Evolutionary conservation across 2,329 filamentous ascomycete genomes (phyloP).

Genomic region (Colletotrichum graminicola): DNA sequence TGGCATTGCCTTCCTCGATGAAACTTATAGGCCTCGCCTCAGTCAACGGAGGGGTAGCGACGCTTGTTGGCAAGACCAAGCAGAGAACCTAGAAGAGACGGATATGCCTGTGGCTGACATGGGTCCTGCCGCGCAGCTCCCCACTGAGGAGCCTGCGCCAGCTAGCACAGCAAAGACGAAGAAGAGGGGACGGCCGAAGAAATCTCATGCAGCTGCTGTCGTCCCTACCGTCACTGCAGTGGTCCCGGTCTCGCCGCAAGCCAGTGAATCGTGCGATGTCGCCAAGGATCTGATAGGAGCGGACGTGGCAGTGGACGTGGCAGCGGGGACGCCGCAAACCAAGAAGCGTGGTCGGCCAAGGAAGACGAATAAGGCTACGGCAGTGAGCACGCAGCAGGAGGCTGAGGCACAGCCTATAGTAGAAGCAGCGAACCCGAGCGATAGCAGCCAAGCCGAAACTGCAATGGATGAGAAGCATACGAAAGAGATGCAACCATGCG

Average conservation of each 20-base stretch:
- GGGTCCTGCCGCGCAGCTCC: slow-evolving; percentile 1
- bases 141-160: neutral
- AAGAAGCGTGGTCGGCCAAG: slow-evolving; percentile 55
- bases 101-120: slow-evolving; percentile 20
- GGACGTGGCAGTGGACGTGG: slow-evolving; percentile 19
- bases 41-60: slow-evolving; percentile 40
- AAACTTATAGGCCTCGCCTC: slow-evolving; percentile 28
- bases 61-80: slow-evolving; percentile 33
- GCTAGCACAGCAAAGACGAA: slow-evolving; percentile 13
- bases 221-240: neutral
- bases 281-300: slow-evolving; percentile 3
- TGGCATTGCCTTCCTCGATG: slow-evolving; percentile 19
- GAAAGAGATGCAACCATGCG: neutral
- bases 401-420: slow-evolving; percentile 8
- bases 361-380: slow-evolving; percentile 49
- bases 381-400: slow-evolving; percentile 33
- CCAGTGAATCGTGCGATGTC: neutral
- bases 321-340: slow-evolving; percentile 23
- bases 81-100: neutral
- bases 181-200: slow-evolving; percentile 43
- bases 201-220: slow-evolving; percentile 1
- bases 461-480: neutral
- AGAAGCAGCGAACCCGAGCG: neutral
- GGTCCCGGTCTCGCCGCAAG: neutral
- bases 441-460: neutral